Conservation (phyloP, 2,329 filamentous ascomycete species). For the Colletotrichum tanaceti region DNA sequence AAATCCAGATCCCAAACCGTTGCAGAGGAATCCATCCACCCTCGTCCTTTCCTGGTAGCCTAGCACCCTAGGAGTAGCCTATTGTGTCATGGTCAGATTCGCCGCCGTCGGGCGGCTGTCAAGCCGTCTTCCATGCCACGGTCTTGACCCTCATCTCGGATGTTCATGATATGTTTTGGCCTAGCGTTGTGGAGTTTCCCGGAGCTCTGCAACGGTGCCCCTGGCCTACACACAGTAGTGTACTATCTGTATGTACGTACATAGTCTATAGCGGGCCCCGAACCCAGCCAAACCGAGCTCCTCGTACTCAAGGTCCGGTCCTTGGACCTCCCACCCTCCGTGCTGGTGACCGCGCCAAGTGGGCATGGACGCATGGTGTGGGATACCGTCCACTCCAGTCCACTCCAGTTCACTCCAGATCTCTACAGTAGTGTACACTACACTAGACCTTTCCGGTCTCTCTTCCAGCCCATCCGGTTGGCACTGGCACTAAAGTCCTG, state of each 20-base stretch:
- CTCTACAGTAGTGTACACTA: no score
- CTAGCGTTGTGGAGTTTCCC: conserved; percentile 35
- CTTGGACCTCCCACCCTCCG: background rate
- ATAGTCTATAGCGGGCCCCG: background rate
- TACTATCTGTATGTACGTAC: no score
- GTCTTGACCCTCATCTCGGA: conserved; percentile 17
- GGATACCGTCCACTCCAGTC: background rate
- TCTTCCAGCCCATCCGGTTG: background rate
- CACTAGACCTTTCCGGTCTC: background rate
- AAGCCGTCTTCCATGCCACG: conserved; percentile 1
- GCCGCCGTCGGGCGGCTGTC: conserved; percentile 3
- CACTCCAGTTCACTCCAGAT: background rate
- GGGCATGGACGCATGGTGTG: no score
- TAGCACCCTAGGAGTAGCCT: no score
- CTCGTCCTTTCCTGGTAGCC: conserved; percentile 10
- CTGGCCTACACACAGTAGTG: no score
- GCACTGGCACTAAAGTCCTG: background rate
- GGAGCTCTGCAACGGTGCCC: conserved; percentile 15
- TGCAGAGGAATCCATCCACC: conserved; percentile 4
- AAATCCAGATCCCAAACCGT: conserved; percentile 11
- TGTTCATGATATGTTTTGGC: conserved; percentile 28
- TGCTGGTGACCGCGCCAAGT: conserved; percentile 3
- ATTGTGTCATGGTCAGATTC: background rate
- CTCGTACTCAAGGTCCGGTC: background rate
- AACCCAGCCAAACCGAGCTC: conserved; percentile 8